Evolutionary conservation across 2,329 filamentous ascomycete species (phyloP).

Genomic region (Xylaria sp.): DNA sequence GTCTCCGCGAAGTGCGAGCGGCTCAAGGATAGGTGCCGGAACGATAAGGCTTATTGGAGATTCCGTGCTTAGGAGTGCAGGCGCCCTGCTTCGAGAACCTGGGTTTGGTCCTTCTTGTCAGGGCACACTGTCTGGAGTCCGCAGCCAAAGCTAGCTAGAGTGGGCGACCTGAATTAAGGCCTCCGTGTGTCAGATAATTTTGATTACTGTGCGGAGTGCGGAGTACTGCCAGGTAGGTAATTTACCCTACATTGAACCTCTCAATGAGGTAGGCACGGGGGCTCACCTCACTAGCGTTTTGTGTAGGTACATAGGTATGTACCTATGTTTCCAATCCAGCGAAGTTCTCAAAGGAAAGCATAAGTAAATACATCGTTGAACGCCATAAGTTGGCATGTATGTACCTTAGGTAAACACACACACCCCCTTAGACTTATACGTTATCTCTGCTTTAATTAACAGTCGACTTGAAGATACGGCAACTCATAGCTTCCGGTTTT

Average conservation of each 20-base stretch:
- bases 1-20: background rate
- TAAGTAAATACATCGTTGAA: no score
- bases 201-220: conserved; percentile 7
- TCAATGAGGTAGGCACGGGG: no score
- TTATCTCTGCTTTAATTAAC: no score
- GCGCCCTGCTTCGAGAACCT: background rate
- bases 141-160: conserved; percentile 6
- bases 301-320: background rate
- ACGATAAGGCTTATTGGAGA: conserved; percentile 27
- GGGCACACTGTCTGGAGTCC: conserved; percentile 13
- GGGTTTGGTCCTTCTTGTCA: background rate
- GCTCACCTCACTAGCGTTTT: background rate
- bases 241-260: background rate
- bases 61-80: conserved; percentile 1
- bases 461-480: no score
- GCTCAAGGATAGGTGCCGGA: conserved; percentile 10
- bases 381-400: no score
- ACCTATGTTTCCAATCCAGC: no score
- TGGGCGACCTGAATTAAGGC: background rate
- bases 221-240: background rate
- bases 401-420: no score
- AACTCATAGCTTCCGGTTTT: background rate
- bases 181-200: conserved; percentile 6
- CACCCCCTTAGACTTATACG: no score
- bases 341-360: no score